phyloP scores from a whole-genome alignment of 2,329 filamentous ascomycete genomes.

The Aspergillus candidus region DNA sequence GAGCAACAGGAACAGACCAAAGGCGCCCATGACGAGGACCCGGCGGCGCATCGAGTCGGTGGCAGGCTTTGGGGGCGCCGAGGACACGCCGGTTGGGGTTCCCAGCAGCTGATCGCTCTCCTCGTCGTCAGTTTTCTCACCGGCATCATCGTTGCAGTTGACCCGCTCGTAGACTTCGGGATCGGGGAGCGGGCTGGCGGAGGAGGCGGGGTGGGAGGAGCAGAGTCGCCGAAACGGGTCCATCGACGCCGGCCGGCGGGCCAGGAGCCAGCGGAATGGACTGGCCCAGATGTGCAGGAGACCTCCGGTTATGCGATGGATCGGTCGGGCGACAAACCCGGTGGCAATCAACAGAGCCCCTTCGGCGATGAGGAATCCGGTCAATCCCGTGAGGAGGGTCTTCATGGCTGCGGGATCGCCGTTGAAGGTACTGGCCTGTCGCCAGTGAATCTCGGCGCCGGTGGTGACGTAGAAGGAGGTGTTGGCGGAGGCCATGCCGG shows the following conservation, averaged over 20 bases:
- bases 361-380: slow-evolving; percentile 10
- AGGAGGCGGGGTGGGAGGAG: too few species aligned
- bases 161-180: too few species aligned
- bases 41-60: not conserved
- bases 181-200: too few species aligned
- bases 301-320: slow-evolving; percentile 5
- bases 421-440: slow-evolving; percentile 15
- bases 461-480: slow-evolving; percentile 16
- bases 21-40: slow-evolving; percentile 3
- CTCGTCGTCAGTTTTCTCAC: too few species aligned
- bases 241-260: too few species aligned
- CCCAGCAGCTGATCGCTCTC: too few species aligned
- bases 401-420: slow-evolving; percentile 19
- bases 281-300: too few species aligned
- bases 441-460: slow-evolving; percentile 21
- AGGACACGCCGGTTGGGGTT: too few species aligned
- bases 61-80: too few species aligned
- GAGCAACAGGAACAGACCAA: slow-evolving; percentile 10
- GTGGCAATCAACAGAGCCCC: slow-evolving; percentile 11
- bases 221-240: too few species aligned
- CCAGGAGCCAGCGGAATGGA: too few species aligned
- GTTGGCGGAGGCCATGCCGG: slow-evolving; percentile 14
- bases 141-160: too few species aligned
- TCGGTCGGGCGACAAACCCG: slow-evolving; percentile 12
- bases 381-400: slow-evolving; percentile 17